Base-by-base conservation (phyloP, 768 basidiomycete species). In the Fibroporia radiculosa region DNA sequence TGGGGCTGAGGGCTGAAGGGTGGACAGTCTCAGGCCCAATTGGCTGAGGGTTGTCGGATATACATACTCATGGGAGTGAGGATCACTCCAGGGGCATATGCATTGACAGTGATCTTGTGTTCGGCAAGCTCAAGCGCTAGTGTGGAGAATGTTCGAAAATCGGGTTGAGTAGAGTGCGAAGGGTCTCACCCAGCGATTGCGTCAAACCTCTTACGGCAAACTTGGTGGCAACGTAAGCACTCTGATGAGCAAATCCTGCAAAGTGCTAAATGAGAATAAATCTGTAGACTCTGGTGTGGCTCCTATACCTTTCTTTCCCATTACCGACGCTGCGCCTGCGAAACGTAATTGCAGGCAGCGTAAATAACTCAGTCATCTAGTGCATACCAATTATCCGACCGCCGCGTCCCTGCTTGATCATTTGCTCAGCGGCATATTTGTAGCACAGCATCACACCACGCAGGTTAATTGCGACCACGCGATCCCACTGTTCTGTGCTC, bases 301-400 rank as follows among this genome's bases (percentile, higher is more conserved):
- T 10, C 26, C 28, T 10, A 16, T 22, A 55, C 66, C 68, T 47
- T 40, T 26, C 42, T 58, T 57, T 31, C 63, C 70, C 4, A 50
- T 51, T 8, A 62, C 35, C 1, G 68, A 68, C 1, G 56, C 57
- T 3, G 64, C 65, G 8, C 42, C 38, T 47, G 27, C 19, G 20
- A 25, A 44, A 14, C 32, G n/a, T n/a, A n/a, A n/a, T n/a, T n/a
- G n/a, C n/a, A n/a, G n/a, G n/a, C 13, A 5, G n/a, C n/a, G n/a
- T n/a, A n/a, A n/a, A n/a, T n/a, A n/a, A n/a, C n/a, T n/a, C 70
- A 67, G n/a, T n/a, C n/a, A n/a, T n/a, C n/a, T n/a, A n/a, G n/a
- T n/a, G n/a, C n/a, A n/a, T n/a, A n/a, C n/a, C n/a, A 10, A 73
- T 62, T 13, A 74, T 70, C 13, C 71, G 57, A 1, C 71, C 70